Evolutionary conservation across 192 early-diverging fungal genomes (phyloP), one percentile per base, ranked within the genome.

Genomic region (Dimargaris verticillata): DNA sequence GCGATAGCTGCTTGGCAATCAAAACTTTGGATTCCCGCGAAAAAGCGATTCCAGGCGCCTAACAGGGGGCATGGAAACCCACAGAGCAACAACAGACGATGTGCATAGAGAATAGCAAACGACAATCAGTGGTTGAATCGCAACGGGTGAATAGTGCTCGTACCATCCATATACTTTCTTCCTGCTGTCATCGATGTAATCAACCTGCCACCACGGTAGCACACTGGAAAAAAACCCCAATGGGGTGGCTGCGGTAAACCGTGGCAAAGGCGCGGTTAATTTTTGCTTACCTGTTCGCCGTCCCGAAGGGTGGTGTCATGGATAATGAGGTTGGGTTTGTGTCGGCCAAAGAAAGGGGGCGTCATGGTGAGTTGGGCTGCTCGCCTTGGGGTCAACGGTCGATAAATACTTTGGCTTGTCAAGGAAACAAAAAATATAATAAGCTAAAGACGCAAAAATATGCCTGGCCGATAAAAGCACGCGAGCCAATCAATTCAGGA

Each of bases 281-380:
- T 10, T n/a, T 3, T 28, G 28, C 45, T 15, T 73, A 85, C 87
- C 81, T 89, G 93, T 70, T 97, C 95, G 53, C 95, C 95, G 69
- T 97, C 95, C 63, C 95, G 84, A 28, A 97, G 86, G 47, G 92
- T 91, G 5, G 95, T 97, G 69, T 97, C 92, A 65, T 94, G 94
- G 63, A 97, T 83, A 38, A 38, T 38, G 33, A 38, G 33, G 33
- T 38, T 38, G 33, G 33, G 33, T 7, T 38, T 38, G 33, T 38
- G 33, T 38, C 33, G 2, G 33, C 2, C 33, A 38, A 38, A 38
- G 7, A 38, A 7, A 38, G 33, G 33, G 7, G 33, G 33, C 33
- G 33, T 38, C 33, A 38, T 38, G 33, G 2, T 38, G 33, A 38
- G 3, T 7, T 5, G 33, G 3, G 33, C 7, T 7, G 33, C 7